Evolutionary conservation across 208 protist genomes (phyloP).

Genomic region (Trypanosoma avium): DNA sequence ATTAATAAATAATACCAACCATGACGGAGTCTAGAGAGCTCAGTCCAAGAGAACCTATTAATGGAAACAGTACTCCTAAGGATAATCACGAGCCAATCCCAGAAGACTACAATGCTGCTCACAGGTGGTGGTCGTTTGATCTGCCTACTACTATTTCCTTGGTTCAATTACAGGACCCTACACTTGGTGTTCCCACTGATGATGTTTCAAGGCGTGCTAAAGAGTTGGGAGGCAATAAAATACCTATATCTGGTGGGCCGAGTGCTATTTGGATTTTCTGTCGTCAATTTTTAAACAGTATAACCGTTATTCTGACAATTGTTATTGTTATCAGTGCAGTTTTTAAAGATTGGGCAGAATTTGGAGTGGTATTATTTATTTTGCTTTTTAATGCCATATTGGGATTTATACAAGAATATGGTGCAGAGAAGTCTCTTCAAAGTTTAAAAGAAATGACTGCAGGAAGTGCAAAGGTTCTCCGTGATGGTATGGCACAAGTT

Average conservation of each 20-base stretch:
- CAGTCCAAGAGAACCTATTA: constrained; percentile 7
- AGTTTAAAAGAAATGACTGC: constrained; percentile 88
- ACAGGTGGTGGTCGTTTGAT: constrained; percentile 75
- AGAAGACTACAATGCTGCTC: constrained; percentile 44
- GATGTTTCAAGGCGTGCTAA: constrained; percentile 55
- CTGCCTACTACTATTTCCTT: constrained; percentile 72
- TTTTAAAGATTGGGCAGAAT: constrained; percentile 88
- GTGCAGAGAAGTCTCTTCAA: constrained; percentile 79
- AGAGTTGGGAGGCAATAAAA: constrained; percentile 77
- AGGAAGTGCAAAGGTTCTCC: constrained; percentile 87
- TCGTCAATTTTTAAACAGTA: constrained; percentile 83
- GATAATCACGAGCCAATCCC: constrained; percentile 53
- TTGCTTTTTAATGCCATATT: constrained; percentile 86
- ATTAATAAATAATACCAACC: neutral
- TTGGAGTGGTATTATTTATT: constrained; percentile 81
- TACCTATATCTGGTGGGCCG: constrained; percentile 74
- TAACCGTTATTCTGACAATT: constrained; percentile 81
- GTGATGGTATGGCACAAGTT: constrained; percentile 83
- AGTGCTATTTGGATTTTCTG: constrained; percentile 66
- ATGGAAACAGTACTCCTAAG: neutral
- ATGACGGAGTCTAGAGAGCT: neutral
- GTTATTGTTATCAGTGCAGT: constrained; percentile 79
- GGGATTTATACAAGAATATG: constrained; percentile 89
- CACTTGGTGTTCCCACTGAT: constrained; percentile 39
- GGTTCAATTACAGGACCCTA: constrained; percentile 62